Evolutionary conservation across 1,284 basidiomycete genomes (phyloP).

Genomic region (Puccinia triticina): DNA sequence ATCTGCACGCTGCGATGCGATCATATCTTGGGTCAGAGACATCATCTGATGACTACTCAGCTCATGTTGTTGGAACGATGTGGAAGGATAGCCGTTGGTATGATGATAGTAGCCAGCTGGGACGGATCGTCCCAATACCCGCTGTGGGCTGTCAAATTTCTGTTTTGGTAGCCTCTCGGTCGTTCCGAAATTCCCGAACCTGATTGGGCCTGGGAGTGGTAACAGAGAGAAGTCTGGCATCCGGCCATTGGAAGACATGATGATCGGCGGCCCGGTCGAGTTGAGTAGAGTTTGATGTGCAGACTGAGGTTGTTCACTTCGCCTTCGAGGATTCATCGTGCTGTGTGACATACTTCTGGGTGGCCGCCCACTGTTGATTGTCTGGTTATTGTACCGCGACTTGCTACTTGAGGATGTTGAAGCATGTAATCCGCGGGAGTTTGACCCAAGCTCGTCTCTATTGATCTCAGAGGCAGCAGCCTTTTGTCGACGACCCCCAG

Average conservation of each 20-base stretch:
- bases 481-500: conserved; percentile 4
- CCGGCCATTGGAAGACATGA: conserved; percentile 29
- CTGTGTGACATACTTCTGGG: conserved; percentile 37
- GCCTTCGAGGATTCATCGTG: conserved; percentile 32
- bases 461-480: not conserved
- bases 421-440: conserved; percentile 13
- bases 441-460: conserved; percentile 5
- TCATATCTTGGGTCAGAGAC: conserved; percentile 9
- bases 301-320: conserved; percentile 45
- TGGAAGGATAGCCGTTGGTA: conserved; percentile 30
- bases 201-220: conserved; percentile 41
- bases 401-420: not conserved
- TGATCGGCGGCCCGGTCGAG: conserved; percentile 18
- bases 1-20: conserved; percentile 5
- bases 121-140: conserved; percentile 22
- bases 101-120: conserved; percentile 35
- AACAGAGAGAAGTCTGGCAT: conserved; percentile 49
- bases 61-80: conserved; percentile 18
- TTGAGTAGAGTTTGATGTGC: conserved; percentile 21
- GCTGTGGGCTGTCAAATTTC: conserved; percentile 38
- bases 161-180: conserved; percentile 32
- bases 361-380: conserved; percentile 7
- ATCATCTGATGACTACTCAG: not conserved
- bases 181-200: conserved; percentile 49
- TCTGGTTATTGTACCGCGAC: conserved; percentile 17